A percentile compares a stretch with the other conserved stretches of the same genome.
These are phyloP conservation scores for Darksidea phi DNA, from an alignment of 495 filamentous ascomycete genomes.

Conservation along the genomic window DNA sequence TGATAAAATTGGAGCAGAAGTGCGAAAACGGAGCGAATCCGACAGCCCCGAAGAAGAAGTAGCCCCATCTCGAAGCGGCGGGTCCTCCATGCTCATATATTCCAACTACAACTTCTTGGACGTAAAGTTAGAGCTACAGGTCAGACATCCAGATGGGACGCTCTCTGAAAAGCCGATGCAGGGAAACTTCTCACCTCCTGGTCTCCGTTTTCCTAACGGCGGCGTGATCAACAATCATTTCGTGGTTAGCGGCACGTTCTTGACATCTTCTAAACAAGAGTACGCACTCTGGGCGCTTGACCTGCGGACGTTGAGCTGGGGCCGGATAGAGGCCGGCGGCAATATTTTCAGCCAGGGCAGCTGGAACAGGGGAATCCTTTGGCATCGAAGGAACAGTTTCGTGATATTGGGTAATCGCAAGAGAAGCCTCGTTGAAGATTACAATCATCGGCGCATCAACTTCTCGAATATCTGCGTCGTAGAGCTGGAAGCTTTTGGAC, in stretches of 20 bases:
- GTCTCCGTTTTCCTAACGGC: conserved; percentile 91
- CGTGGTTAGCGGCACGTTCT: conserved; percentile 92
- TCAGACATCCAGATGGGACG: conserved; percentile 79
- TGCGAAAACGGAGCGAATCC: conserved; percentile 43
- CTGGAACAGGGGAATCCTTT: conserved; percentile 93
- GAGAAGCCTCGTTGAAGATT: conserved; percentile 92
- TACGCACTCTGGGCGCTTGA: conserved; percentile 97
- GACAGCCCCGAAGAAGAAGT: conserved; percentile 25
- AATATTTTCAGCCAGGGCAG: conserved; percentile 91
- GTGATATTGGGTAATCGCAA: conserved; percentile 92
- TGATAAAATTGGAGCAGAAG: conserved; percentile 65
- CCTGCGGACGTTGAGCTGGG: conserved; percentile 83
- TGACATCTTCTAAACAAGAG: conserved; percentile 96
- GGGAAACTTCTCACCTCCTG: conserved; percentile 81
- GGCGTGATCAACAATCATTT: conserved; percentile 93
- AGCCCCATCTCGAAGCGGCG: conserved; percentile 50
- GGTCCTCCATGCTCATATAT: conserved; percentile 91
- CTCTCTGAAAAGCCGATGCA: conserved; percentile 86
- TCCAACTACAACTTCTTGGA: conserved; percentile 99
- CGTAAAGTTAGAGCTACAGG: conserved; percentile 90
- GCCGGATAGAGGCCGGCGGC: conserved; percentile 91
- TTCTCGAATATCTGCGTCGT: conserved; percentile 96
- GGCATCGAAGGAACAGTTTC: conserved; percentile 89
- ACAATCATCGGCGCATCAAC: conserved; percentile 96
- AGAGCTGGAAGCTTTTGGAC: conserved; percentile 91